Percentiles rank a stretch among this genome's conserved stretches.
phyloP scores from a whole-genome alignment of 176 grass and related monocot genomes.

The Lolium perenne region DNA sequence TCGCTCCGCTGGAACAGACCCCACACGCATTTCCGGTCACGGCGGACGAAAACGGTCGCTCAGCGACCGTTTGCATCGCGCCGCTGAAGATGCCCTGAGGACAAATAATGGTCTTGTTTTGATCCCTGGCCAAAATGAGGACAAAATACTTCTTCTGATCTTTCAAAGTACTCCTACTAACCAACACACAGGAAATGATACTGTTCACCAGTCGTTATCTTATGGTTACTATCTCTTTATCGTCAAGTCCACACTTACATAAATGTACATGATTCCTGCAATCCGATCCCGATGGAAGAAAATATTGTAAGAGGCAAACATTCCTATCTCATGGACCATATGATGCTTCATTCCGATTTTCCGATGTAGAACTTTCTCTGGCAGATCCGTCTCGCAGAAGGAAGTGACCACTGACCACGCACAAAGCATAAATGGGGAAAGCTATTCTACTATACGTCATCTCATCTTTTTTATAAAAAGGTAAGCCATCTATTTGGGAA shows the following conservation, averaged over 20 bases:
- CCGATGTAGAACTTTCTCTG: not conserved
- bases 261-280: not conserved
- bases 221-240: not conserved
- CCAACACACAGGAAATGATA: not conserved
- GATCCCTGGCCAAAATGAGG: not conserved
- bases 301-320: not conserved
- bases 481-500: too few species aligned
- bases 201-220: constrained; percentile 11
- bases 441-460: too few species aligned
- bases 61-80: too few species aligned
- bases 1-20: too few species aligned
- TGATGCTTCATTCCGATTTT: not conserved
- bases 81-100: too few species aligned
- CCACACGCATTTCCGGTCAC: too few species aligned
- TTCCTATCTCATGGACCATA: not conserved
- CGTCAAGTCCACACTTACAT: constrained; percentile 14
- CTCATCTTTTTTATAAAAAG: too few species aligned
- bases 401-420: not conserved
- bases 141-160: not conserved
- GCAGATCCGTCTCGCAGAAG: not conserved
- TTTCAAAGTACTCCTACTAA: not conserved
- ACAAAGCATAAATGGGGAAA: not conserved
- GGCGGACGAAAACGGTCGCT: too few species aligned
- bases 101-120: not conserved
- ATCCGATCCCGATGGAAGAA: not conserved